Percentiles rank a stretch among this genome's conserved stretches.
These are phyloP conservation scores for Citrus unshiu DNA, from an alignment of 345 rosid genomes.

Conservation along the genomic window DNA sequence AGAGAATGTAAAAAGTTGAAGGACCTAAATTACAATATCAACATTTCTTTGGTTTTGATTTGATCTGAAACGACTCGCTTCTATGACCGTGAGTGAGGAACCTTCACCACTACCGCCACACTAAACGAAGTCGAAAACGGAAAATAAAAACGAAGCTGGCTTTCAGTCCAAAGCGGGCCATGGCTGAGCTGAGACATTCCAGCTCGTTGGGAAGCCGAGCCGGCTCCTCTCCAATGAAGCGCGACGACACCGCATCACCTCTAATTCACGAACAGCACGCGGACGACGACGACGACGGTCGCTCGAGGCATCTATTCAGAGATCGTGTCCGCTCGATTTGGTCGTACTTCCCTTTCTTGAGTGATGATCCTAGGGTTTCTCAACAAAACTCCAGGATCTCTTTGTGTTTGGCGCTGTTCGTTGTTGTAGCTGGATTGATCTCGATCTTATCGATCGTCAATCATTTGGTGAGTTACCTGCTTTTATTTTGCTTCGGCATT, in stretches of 20 bases:
- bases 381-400: slow-evolving; percentile 56
- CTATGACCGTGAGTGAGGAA: neutral
- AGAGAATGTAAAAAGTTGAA: too few species aligned
- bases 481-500: neutral
- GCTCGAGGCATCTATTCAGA: slow-evolving; percentile 52
- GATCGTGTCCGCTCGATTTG: slow-evolving; percentile 89
- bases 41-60: neutral
- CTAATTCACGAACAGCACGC: slow-evolving; percentile 54
- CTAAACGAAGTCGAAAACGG: slow-evolving; percentile 2
- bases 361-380: slow-evolving; percentile 82
- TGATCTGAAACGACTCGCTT: neutral
- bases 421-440: slow-evolving; percentile 60
- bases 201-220: slow-evolving; percentile 83
- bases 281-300: slow-evolving; percentile 48
- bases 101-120: neutral
- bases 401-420: slow-evolving; percentile 37
- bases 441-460: slow-evolving; percentile 60
- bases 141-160: slow-evolving; percentile 31
- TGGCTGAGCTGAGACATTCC: slow-evolving; percentile 97
- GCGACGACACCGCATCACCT: slow-evolving; percentile 83
- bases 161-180: slow-evolving; percentile 68
- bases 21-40: neutral
- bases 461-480: slow-evolving; percentile 55
- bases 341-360: slow-evolving; percentile 45
- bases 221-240: slow-evolving; percentile 79